phyloP scores from a whole-genome alignment of 805 yeast genomes.

The Kuraishia molischiana region DNA sequence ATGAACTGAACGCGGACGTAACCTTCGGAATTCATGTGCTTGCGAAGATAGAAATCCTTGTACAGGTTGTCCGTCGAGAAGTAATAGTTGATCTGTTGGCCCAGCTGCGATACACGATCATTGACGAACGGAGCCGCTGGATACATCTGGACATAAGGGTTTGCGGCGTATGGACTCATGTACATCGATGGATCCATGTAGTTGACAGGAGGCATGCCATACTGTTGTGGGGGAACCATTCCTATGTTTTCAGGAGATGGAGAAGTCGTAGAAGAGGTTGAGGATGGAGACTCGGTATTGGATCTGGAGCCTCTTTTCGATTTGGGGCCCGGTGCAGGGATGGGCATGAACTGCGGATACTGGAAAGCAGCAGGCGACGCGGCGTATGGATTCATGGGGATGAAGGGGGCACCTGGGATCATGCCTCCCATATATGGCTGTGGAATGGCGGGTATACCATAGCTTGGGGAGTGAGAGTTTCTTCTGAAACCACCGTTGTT shows the following conservation, averaged over 20 bases:
- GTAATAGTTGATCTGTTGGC: slow-evolving; percentile 77
- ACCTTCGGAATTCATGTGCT: slow-evolving; percentile 72
- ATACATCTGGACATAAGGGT: slow-evolving; percentile 1
- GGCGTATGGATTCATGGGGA: not conserved
- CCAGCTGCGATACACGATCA: slow-evolving; percentile 17
- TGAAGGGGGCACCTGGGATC: not conserved
- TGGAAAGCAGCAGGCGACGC: not conserved
- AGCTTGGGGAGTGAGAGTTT: not conserved
- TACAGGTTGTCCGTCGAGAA: slow-evolving; percentile 80
- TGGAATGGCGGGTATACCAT: not conserved
- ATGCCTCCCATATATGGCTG: not conserved
- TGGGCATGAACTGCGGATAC: not conserved
- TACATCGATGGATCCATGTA: slow-evolving; percentile 2
- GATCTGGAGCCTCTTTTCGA: not conserved
- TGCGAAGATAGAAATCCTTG: slow-evolving; percentile 75
- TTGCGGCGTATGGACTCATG: slow-evolving; percentile 1
- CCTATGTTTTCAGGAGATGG: not conserved
- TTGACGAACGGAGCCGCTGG: slow-evolving; percentile 7
- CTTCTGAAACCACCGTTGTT: not conserved
- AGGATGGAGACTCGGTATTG: not conserved
- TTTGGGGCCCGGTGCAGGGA: not conserved
- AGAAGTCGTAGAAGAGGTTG: not conserved
- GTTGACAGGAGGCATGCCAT: not conserved
- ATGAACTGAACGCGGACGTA: slow-evolving; percentile 55
- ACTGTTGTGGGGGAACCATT: not conserved